phyloP scores from a whole-genome alignment of 305 asterid genomes.

The Andrographis paniculata region DNA sequence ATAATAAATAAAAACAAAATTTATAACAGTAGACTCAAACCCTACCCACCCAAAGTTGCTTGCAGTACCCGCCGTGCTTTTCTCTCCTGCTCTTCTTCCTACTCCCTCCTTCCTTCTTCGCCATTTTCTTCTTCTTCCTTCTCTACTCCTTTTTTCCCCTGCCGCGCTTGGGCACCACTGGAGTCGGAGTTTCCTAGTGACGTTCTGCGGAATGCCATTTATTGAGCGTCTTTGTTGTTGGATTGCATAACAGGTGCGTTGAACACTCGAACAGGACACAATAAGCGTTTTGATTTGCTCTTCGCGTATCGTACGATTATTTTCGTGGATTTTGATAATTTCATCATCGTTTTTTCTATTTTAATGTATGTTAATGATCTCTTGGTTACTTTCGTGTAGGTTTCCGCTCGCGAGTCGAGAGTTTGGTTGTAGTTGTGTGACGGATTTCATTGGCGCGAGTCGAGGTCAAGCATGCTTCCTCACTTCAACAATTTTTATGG shows the following conservation, averaged over 20 bases:
- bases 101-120: too few relatives aligned
- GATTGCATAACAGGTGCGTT: neutral
- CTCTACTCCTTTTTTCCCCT: too few relatives aligned
- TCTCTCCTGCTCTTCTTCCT: too few relatives aligned
- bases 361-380: neutral
- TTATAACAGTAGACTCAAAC: too few relatives aligned
- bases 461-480: neutral
- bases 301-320: neutral
- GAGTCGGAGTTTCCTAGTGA: neutral
- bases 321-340: neutral
- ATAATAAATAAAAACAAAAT: too few relatives aligned
- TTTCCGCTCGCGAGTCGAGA: neutral
- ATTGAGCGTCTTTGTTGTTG: neutral
- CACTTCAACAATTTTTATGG: neutral
- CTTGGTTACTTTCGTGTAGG: neutral
- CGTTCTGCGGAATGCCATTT: neutral
- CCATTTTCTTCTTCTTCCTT: too few relatives aligned
- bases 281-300: neutral
- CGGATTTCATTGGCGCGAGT: neutral
- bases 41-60: too few relatives aligned
- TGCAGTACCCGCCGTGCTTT: too few relatives aligned
- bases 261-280: neutral
- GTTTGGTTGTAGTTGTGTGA: neutral
- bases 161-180: too few relatives aligned
- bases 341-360: neutral